Conservation (phyloP, 2,329 filamentous ascomycete species). For the Fusarium kyushuense region DNA sequence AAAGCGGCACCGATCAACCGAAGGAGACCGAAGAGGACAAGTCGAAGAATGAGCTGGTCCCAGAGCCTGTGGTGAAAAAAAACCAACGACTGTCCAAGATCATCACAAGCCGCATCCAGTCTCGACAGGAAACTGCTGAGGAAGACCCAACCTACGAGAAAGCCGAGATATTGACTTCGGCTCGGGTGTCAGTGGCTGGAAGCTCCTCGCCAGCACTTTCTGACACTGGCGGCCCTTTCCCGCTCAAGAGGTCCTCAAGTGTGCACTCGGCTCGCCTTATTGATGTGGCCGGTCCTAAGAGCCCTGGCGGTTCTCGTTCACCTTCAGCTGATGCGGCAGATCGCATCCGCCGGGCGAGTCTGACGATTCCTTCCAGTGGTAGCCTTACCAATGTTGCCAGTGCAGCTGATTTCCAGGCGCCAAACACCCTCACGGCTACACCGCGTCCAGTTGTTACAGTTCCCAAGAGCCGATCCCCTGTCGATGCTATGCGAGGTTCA, state of each 20-base stretch:
- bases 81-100: slow-evolving; percentile 45
- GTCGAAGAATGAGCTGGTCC: slow-evolving; percentile 12
- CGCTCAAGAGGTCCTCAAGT: slow-evolving; percentile 58
- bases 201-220: slow-evolving; percentile 63
- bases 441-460: slow-evolving; percentile 40
- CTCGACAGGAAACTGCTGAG: slow-evolving; percentile 45
- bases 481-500: slow-evolving; percentile 50
- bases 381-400: slow-evolving; percentile 53
- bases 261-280: slow-evolving; percentile 69
- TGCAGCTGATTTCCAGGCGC: slow-evolving; percentile 56
- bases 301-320: slow-evolving; percentile 62
- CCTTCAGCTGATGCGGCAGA: slow-evolving; percentile 61
- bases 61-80: slow-evolving; percentile 28
- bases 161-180: slow-evolving; percentile 68
- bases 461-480: slow-evolving; percentile 49
- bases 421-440: slow-evolving; percentile 41
- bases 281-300: slow-evolving; percentile 66
- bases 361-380: slow-evolving; percentile 53
- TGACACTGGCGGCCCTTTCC: slow-evolving; percentile 58
- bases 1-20: slow-evolving; percentile 6
- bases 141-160: slow-evolving; percentile 65
- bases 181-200: slow-evolving; percentile 66
- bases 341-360: slow-evolving; percentile 56
- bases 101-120: slow-evolving; percentile 40
- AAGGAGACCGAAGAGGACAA: slow-evolving; percentile 18